Evolutionary conservation across 164 flowering plant genomes (phyloP), one percentile per base, ranked within the genome.

Genomic region (Magnolia officinalis): DNA sequence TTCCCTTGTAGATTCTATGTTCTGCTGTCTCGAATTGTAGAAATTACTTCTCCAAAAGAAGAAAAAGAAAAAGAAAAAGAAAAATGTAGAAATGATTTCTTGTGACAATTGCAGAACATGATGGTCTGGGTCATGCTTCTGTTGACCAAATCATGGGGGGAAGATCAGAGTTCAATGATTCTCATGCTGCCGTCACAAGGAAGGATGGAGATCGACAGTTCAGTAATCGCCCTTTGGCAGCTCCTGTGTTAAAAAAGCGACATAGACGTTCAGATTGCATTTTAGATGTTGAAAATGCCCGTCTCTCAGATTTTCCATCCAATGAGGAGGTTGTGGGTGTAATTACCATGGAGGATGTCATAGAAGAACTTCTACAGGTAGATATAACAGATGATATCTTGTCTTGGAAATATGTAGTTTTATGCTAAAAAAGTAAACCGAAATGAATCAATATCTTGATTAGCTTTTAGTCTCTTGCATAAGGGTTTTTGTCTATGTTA

Each of bases 291-390:
- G 93, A 88, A 63, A 88, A 88, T 83, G 52, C 81, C 68, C 91
- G 91, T 8, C 77, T 95, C 80, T 96, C 97, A 23, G 89, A 83
- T 75, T 89, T 86, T 78, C 87, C 94, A 61, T 72, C 87, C 24
- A 85, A 83, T 84, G 90, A 95, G 82, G 88, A 81, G 71, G 98
- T 89, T 58, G 96, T 93, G 70, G 98, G 98, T 78, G 92, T 95
- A 64, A 95, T 95, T 71, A 85, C 94, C 71, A 93, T 95, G 98
- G 98, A 93, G 79, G 98, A 95, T 88, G 98, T 95, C 70, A 92
- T 95, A 76, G 98, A 95, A 86, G 98, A 95, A 83, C 97, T 95
- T 86, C 93, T 95, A 80, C 97, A 95, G 97, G 98, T 95, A 83
- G 29, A 16, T 45, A 31, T 4, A 24, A 37, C 45, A 37, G 26